Base-by-base conservation (phyloP, 2,329 filamentous ascomycete species). In the Metarhizium humberi region DNA sequence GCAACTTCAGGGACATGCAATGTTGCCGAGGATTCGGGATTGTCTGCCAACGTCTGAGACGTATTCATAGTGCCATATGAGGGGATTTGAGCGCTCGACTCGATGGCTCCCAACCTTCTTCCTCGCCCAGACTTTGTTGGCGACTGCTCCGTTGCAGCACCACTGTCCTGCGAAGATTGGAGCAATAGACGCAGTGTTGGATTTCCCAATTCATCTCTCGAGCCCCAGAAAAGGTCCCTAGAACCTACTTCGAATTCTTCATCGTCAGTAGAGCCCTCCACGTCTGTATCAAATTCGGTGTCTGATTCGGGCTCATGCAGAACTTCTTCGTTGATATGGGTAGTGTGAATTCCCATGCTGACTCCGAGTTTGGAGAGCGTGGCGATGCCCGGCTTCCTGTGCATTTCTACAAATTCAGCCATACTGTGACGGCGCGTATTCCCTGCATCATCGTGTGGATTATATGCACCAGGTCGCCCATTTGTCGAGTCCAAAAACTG, bases 261-360 rank as follows among this genome's bases (percentile, higher is more conserved):
- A 36, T 69, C 67, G 6, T 65, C 63, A 20, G 65, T 63, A 8
- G 64, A 61, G 2, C 58, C 61, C n/a, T 67, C 66, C 13, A 62
- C 63, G n/a, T 73, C 69, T 7, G 63, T 63, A 40, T 69, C 68
- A 1, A 62, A 65, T 11, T 66, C 62, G 5, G 64, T 61, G 11
- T 71, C 69, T 3, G 63, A 65, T 42, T 60, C 62, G 8, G 67
- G 62, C 29, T 72, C 67, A 11, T 76, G 73, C 4, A 88, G 73
- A 11, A 87, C 78, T 29, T 82, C 79, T 55, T 82, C 78, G 8
- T 83, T 78, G 2, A 95, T 71, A 55, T 84, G 82, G 60, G 91
- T 87, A 3, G 88, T 91, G 59, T 85, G 85, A 71, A 92, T 92
- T 2, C 86, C 86, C 58, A 90, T 76, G 60, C 76, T 88, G 25